Evolutionary conservation across 2,329 filamentous ascomycete species (phyloP), one percentile per base, ranked within the genome.

Genomic region (Oidium heveae): DNA sequence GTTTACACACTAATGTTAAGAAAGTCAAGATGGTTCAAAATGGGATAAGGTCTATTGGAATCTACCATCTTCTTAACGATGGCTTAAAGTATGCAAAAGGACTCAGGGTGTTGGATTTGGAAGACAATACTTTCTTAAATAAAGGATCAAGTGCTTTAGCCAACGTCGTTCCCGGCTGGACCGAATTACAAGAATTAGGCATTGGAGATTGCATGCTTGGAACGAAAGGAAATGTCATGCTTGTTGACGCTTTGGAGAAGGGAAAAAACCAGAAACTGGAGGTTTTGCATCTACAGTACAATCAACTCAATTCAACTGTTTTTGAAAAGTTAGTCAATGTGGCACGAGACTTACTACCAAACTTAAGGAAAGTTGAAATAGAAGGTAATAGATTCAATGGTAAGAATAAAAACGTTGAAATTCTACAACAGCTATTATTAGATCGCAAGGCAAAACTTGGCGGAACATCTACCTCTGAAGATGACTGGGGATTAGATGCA

Each of bases 1-100:
- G 80, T 63, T 80, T 89, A 56, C 86, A 96, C 66, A 79, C 76
- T 60, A 82, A 83, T 56, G 76, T 98, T 59, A 84, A 82, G 69
- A 80, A 80, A 56, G 78, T 98, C 61, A 93, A 89, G 74, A 96
- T 98, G 91, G 86, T 94, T 28, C 91, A 96, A 69, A 96, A 98
- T 67, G 91, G 91, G 54, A 98, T 98, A 61, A 78, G 91, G 46
- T 86, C 89, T 65, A 87, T 96, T 68, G 91, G 91, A 57, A 91
- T 96, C 63, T 80, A 80, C 51, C 76, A 82, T 60, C 72, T 98
- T 55, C 71, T 98, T 59, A 80, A 77, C 57, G 74, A 88, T 54
- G 91, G 91, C 58, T 73, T 98, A 54, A 77, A 74, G 59, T 74
- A 85, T 62, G 78, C 86, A 53, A 73, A 71, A 34, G 71, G 72